Evolutionary conservation across 306 rosid species (phyloP), one percentile per base, ranked within the genome.

Genomic region (Quercus rubra): DNA sequence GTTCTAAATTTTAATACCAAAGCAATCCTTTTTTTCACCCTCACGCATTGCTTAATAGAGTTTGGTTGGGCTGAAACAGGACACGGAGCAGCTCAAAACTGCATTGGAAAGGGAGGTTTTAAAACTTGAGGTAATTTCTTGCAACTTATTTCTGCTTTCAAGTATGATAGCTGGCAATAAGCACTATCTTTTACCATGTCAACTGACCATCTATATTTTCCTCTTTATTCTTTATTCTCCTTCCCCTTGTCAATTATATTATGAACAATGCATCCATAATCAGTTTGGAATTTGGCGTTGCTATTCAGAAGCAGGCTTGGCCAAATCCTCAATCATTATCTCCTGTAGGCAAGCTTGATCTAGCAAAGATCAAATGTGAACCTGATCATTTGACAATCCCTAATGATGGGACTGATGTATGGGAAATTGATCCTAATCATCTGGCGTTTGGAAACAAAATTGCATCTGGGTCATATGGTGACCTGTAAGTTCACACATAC

Each of bases 401-500:
- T 56, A 85, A 87, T 46, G 99, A 93, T 79, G 99, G 97, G 77
- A 90, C 86, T 30, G 97, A 93, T 83, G 99, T 96, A 82, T 96
- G 98, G 98, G 99, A 96, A 84, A 89, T 96, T 82, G 91, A 93
- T 89, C 90, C 92, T 56, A 90, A 80, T 68, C 93, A 88, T 84
- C 84, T 96, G 88, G 86, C 78, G 77, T 90, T 86, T 77, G 98
- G 91, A 85, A 86, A 86, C 81, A 88, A 90, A 89, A 87, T 93
- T 81, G 98, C 96, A 74, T 90, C 97, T 69, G 99, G 98, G 33
- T 93, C 99, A 73, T 93, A 91, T 74, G 96, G 99, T 27, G 96
- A 91, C 87, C 83, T 96, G 99, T 96, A 89, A 91, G 99, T 93
- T 69, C 23, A 21, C 58, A 76, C 56, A 23, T 81, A 15, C 35